Evolutionary conservation across 2,329 filamentous ascomycete genomes (phyloP).

Genomic region (Fusarium coicis): DNA sequence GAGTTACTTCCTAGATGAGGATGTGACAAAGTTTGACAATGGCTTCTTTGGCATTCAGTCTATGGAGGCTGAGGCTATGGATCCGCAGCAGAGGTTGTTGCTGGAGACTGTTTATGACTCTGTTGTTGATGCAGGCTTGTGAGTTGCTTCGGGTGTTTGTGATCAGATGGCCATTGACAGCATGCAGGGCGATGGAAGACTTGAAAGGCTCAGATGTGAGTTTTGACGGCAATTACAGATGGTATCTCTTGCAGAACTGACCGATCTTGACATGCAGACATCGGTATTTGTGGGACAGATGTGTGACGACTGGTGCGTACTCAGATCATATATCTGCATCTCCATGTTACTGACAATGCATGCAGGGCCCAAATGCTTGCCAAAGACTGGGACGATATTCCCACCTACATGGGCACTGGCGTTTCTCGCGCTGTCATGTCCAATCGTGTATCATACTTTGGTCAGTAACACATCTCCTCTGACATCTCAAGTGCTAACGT

Average conservation of each 20-base stretch:
- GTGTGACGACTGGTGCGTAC: slow-evolving; percentile 2
- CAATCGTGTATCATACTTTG: slow-evolving; percentile 19
- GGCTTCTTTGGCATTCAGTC: slow-evolving; percentile 15
- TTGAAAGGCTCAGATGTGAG: background rate
- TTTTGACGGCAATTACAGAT: background rate
- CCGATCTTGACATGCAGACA: background rate
- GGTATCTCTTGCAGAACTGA: background rate
- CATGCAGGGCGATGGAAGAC: background rate
- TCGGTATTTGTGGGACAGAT: slow-evolving; percentile 10
- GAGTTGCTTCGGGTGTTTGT: rapidly evolving
- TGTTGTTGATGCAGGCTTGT: background rate
- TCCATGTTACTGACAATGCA: background rate
- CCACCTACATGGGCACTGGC: slow-evolving; percentile 12
- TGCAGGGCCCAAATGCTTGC: slow-evolving; percentile 12
- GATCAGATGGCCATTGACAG: background rate
- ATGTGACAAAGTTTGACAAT: slow-evolving; percentile 13
- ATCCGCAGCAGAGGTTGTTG: slow-evolving; percentile 14
- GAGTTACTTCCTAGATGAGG: slow-evolving; percentile 3
- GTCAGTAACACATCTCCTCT: rapidly evolving
- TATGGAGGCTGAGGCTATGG: slow-evolving; percentile 14
- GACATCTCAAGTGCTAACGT: background rate
- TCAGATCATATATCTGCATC: background rate
- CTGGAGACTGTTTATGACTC: slow-evolving; percentile 25
- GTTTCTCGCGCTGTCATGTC: slow-evolving; percentile 24
- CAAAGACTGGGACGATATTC: slow-evolving; percentile 3